Evolutionary conservation across 2,329 filamentous ascomycete genomes (phyloP).

Genomic region (Nectriaceae sp.): DNA sequence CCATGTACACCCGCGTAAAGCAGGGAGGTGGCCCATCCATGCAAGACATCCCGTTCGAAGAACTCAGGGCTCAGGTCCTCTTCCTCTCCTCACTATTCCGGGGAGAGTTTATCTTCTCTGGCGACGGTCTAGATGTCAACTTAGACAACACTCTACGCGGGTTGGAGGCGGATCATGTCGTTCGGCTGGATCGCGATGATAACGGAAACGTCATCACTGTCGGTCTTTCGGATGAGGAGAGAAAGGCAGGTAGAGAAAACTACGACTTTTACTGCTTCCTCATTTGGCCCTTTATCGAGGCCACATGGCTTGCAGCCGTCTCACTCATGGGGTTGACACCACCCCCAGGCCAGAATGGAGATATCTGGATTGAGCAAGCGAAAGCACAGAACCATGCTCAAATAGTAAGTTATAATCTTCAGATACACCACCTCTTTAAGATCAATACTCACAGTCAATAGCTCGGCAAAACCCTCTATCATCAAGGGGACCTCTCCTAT

Average conservation of each 20-base stretch:
- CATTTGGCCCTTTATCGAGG: conserved; percentile 97
- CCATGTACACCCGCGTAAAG: conserved; percentile 90
- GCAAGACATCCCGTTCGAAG: conserved; percentile 75
- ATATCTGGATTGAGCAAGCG: conserved; percentile 76
- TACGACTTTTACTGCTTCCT: conserved; percentile 99
- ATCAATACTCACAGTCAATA: conserved; percentile 35
- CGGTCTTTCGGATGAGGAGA: conserved; percentile 75
- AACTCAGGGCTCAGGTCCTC: conserved; percentile 75
- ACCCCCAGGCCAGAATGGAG: conserved; percentile 58
- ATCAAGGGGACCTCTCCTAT: conserved; percentile 95
- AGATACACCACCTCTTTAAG: not conserved
- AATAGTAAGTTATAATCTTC: conserved; percentile 52
- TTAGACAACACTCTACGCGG: conserved; percentile 76
- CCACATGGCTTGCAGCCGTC: conserved; percentile 87
- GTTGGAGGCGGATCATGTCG: conserved; percentile 77
- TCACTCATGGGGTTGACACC: conserved; percentile 85
- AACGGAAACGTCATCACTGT: conserved; percentile 63
- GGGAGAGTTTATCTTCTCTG: conserved; percentile 94
- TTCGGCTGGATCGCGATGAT: conserved; percentile 64
- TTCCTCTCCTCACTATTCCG: conserved; percentile 94
- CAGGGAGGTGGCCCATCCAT: conserved; percentile 80
- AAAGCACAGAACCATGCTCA: conserved; percentile 83
- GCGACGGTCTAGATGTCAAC: conserved; percentile 79
- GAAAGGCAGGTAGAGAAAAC: conserved; percentile 81
- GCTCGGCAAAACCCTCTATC: conserved; percentile 94